Base-by-base conservation (phyloP, 306 rosid species). In the Gastrolobium villosum region DNA sequence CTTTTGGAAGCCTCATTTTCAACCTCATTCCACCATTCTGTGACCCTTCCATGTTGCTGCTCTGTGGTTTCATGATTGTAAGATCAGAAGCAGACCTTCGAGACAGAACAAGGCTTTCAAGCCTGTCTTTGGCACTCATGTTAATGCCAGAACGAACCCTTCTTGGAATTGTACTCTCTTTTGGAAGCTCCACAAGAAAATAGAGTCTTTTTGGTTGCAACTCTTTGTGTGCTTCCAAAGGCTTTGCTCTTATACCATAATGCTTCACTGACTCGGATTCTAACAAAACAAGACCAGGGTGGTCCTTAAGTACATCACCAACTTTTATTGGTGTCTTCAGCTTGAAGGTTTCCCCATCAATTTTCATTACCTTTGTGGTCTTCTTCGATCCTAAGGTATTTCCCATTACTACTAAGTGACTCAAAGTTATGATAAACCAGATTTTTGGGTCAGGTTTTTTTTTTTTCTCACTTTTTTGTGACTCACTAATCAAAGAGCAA, bases 71-170 rank as follows among this genome's bases (percentile, higher is more conserved):
- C 80, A 93, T 80, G 10, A 75, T 69, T 0, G 94, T 74, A 0
- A 96, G 98, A 68, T 93, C 99, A 0, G 99, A 96, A 6, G 48
- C 78, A 0, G 98, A 90, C 64, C 99, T 65, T 20, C 96, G 43
- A 1, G 99, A 55, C 48, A 96, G 75, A 85, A 89, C 89, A 3
- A 96, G 69, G 50, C 89, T 91, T 85, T 96, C 98, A 0, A 96
- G 90, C 68, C 93, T 70, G 56, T 96, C 99, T 65, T 93, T 96
- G 3, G 99, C 99, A 10, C 91, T 82, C 98, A 96, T 89, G 82
- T 86, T 84, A 14, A 96, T 96, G 14, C 91, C 97, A 0, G 99
- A 96, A 74, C 86, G 87, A 39, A 88, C 97, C 73, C 98, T 86
- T 13, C 98, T 87, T 0, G 97, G 83, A 7, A 70, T 70, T 31